Evolutionary conservation across 2,329 filamentous ascomycete species (phyloP), one percentile per base, ranked within the genome.

Genomic region (Aspergillus tamarii): DNA sequence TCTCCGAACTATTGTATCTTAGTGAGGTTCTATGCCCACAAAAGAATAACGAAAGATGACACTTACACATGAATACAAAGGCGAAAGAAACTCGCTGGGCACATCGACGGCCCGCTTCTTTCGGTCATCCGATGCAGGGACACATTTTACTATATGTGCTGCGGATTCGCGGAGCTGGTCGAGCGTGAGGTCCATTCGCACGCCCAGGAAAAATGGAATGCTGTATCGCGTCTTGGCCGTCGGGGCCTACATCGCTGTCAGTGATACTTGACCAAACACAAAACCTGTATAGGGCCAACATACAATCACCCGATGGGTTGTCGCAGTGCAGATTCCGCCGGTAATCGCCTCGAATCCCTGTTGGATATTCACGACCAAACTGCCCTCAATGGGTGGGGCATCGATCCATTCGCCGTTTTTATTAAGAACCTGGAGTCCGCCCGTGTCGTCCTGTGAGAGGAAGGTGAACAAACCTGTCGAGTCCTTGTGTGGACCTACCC

Each of bases 401-500:
- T 81, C 76, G 21, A 84, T 76, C 82, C 81, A 84, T 28, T 77
- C 72, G 0, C 81, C 82, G 5, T 76, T 72, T 34, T 81, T 81
- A 59, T 79, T 82, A 9, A 84, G 70, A 0, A 83, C 82, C 65
- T 84, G 80, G 4, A 84, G 72, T 0, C 82, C 82, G 1, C 80
- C 81, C 2, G 73, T 73, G 5, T 73, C 62, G 56, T 83, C 82
- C 56, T 84, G 82, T 0, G 58, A 85, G 0, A 76, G 67, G 34
- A 76, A 76, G 0, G 74, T 76, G 45, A 76, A 76, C 1, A 85
- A 21, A 78, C 84, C 56, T 76, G 79, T 83, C 11, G 81, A 84
- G 71, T 87, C 85, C 67, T 87, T 87, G 72, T 87, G 85, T 3
- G 85, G 84, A 0, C 85, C 85, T 1, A 87, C 85, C 8, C 85